Evolutionary conservation across 2,329 filamentous ascomycete species (phyloP).

Genomic region (Pestalotiopsis sp.): DNA sequence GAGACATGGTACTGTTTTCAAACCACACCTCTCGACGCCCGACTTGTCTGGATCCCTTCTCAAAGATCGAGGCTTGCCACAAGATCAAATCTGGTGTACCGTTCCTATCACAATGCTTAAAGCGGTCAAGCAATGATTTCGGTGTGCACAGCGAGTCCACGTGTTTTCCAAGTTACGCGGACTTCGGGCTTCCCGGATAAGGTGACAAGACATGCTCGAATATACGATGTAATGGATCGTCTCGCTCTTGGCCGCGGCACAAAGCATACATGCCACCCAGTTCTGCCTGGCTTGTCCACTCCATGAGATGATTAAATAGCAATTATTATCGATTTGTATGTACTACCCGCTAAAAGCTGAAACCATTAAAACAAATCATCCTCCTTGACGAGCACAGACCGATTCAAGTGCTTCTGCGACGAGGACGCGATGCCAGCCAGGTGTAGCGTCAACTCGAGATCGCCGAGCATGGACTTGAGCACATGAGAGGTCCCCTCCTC

Average conservation of each 20-base stretch:
- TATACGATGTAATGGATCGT: neutral
- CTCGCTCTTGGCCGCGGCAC: neutral
- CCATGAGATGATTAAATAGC: neutral
- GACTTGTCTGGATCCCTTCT: neutral
- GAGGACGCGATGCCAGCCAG: slow-evolving; percentile 24
- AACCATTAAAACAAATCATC: slow-evolving; percentile 20
- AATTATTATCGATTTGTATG: neutral
- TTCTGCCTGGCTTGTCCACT: neutral
- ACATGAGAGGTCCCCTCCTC: slow-evolving; percentile 27
- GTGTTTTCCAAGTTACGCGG: neutral
- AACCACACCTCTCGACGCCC: neutral
- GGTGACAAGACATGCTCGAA: neutral
- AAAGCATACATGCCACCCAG: too few species aligned
- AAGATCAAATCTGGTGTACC: neutral
- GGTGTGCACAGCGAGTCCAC: neutral
- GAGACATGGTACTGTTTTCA: neutral
- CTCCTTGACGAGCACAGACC: slow-evolving; percentile 20
- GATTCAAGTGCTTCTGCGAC: slow-evolving; percentile 18
- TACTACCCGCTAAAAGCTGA: neutral
- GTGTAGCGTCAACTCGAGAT: slow-evolving; percentile 27
- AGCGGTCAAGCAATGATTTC: neutral
- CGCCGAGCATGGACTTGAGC: slow-evolving; percentile 24
- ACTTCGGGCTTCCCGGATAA: neutral
- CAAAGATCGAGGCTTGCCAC: neutral
- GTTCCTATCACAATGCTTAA: neutral